Conservation (phyloP, 2,329 filamentous ascomycete species). For the Leptosphaerulina australis region DNA sequence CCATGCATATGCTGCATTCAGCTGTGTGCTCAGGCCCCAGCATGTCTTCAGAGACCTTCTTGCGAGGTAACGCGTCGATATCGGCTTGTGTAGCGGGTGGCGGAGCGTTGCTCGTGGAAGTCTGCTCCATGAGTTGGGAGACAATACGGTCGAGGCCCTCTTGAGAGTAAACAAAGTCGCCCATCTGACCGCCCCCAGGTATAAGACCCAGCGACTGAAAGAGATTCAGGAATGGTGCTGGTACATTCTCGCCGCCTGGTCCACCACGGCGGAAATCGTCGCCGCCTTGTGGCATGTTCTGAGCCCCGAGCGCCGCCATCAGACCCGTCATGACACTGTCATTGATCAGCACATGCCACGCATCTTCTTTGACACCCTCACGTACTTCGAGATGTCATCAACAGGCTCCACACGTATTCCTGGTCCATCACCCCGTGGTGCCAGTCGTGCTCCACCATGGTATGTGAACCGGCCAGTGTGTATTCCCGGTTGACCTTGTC, state of each 20-base stretch:
- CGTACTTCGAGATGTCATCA: constrained; percentile 51
- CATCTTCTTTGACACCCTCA: constrained; percentile 45
- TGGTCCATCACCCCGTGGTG: constrained; percentile 59
- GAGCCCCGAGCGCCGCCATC: constrained; percentile 43
- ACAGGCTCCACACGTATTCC: constrained; percentile 56
- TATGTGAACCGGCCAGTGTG: constrained; percentile 40
- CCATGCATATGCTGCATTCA: constrained; percentile 96
- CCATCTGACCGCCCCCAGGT: constrained; percentile 54
- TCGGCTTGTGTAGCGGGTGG: constrained; percentile 78
- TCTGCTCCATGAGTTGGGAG: constrained; percentile 84
- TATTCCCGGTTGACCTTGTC: constrained; percentile 19
- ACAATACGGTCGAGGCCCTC: constrained; percentile 90
- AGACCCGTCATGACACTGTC: constrained; percentile 42
- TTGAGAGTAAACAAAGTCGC: constrained; percentile 88
- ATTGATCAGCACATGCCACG: constrained; percentile 21
- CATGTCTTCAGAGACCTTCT: constrained; percentile 72
- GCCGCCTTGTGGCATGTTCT: constrained; percentile 14
- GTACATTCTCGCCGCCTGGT: constrained; percentile 12
- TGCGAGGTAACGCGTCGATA: constrained; percentile 74
- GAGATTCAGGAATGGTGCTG: constrained; percentile 53
- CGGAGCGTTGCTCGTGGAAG: constrained; percentile 75
- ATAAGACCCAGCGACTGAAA: constrained; percentile 46
- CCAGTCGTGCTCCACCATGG: constrained; percentile 47
- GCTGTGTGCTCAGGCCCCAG: constrained; percentile 69
- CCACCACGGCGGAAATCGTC: constrained; percentile 12